phyloP scores from a whole-genome alignment of 441 rosid genomes.

The Metrosideros polymorpha region DNA sequence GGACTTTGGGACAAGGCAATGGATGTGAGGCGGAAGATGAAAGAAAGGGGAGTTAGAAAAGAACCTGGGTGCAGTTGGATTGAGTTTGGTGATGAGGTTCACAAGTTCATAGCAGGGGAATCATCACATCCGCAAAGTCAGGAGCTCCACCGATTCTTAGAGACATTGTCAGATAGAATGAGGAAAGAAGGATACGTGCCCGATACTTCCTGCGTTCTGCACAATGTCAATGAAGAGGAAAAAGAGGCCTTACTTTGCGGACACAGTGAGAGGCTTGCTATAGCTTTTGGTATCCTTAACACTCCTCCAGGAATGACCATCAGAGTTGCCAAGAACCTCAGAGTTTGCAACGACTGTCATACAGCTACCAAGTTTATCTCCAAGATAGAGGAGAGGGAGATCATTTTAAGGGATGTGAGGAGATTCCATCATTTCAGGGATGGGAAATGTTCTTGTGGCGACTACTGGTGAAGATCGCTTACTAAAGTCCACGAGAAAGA shows the following conservation, averaged over 20 bases:
- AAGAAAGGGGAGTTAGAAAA: constrained; percentile 50
- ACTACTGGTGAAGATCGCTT: constrained; percentile 52
- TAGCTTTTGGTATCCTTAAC: constrained; percentile 77
- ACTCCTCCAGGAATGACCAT: constrained; percentile 60
- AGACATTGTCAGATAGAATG: constrained; percentile 48
- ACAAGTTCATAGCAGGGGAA: constrained; percentile 53
- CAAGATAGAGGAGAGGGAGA: constrained; percentile 57
- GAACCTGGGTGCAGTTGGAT: constrained; percentile 79
- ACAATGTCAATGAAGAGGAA: constrained; percentile 66
- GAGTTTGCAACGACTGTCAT: constrained; percentile 87
- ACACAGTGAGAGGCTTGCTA: constrained; percentile 85
- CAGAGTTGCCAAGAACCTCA: constrained; percentile 78
- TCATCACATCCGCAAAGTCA: constrained; percentile 53
- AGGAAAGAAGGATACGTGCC: constrained; percentile 72
- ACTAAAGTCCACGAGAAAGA: background rate
- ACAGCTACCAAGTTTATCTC: constrained; percentile 67
- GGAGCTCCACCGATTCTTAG: constrained; percentile 42
- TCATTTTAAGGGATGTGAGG: constrained; percentile 68
- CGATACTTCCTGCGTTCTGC: constrained; percentile 82
- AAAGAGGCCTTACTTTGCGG: constrained; percentile 76
- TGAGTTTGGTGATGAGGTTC: constrained; percentile 46
- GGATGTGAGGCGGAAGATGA: constrained; percentile 46
- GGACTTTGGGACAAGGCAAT: constrained; percentile 57
- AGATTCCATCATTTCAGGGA: constrained; percentile 82
- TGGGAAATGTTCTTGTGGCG: constrained; percentile 75